phyloP scores from a whole-genome alignment of 2,329 filamentous ascomycete genomes.

The Curvularia lunata region DNA sequence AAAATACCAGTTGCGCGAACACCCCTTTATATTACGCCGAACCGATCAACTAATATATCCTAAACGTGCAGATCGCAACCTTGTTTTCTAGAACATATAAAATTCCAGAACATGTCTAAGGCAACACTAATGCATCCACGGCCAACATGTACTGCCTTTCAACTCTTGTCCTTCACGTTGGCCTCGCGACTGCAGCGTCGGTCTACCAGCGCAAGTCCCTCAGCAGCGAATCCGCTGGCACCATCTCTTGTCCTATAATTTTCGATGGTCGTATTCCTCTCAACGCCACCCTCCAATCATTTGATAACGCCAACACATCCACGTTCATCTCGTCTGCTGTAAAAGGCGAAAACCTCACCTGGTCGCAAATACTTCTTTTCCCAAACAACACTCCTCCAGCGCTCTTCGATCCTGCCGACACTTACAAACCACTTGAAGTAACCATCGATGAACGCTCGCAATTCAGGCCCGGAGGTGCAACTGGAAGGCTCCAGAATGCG shows the following conservation, averaged over 20 bases:
- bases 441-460: slow-evolving; percentile 34
- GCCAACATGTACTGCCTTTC: background rate
- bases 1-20: background rate
- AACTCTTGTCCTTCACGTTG: background rate
- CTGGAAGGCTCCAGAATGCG: slow-evolving; percentile 19
- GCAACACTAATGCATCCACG: background rate
- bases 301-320: too few species aligned
- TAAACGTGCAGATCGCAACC: background rate
- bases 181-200: too few species aligned
- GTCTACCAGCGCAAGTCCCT: too few species aligned
- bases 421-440: slow-evolving; percentile 31
- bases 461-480: slow-evolving; percentile 22
- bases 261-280: too few species aligned
- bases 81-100: background rate
- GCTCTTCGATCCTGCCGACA: background rate
- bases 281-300: too few species aligned
- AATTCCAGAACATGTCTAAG: background rate
- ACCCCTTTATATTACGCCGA: background rate
- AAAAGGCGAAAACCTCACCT: too few species aligned
- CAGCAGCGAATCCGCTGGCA: too few species aligned
- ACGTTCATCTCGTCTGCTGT: too few species aligned
- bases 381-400: background rate
- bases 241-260: too few species aligned
- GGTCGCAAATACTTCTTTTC: too few species aligned
- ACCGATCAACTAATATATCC: background rate